A percentile compares a stretch with the other conserved stretches of the same genome.
Evolutionary conservation across 2,329 filamentous ascomycete species (phyloP).

Genomic region (Cladosporium sp.): DNA sequence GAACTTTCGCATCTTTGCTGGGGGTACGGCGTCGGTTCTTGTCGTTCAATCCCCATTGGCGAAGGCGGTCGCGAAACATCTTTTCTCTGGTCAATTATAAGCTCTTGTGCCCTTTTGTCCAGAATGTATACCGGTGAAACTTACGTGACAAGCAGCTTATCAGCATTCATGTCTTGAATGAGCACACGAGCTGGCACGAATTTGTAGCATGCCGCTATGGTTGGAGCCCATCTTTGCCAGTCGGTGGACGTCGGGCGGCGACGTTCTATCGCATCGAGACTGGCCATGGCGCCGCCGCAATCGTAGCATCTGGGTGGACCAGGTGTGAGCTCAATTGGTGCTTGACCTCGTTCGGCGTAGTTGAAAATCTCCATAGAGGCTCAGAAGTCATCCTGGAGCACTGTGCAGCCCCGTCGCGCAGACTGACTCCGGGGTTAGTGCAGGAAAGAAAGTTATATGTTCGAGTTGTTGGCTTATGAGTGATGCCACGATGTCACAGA

Average conservation of each 20-base stretch:
- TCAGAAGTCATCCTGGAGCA: too few relatives aligned
- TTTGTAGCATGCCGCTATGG: background rate
- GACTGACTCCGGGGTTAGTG: too few relatives aligned
- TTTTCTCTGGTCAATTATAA: background rate
- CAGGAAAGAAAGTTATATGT: too few relatives aligned
- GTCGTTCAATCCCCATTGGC: background rate
- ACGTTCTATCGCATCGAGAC: background rate
- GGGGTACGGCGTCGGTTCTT: background rate
- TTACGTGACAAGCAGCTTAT: background rate
- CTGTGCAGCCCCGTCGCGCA: too few relatives aligned
- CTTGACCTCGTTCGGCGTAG: too few relatives aligned
- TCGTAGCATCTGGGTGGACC: background rate
- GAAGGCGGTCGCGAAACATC: background rate
- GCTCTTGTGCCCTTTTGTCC: background rate
- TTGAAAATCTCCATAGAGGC: too few relatives aligned
- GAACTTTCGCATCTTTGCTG: background rate
- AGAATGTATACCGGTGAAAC: background rate
- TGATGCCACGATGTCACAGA: background rate
- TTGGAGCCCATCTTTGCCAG: background rate
- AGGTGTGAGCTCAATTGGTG: too few relatives aligned
- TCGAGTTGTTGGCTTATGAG: too few relatives aligned
- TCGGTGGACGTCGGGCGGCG: background rate
- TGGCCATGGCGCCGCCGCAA: too few relatives aligned
- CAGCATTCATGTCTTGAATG: background rate
- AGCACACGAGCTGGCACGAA: background rate